Percentiles rank a stretch among this genome's conserved stretches.
phyloP scores from a whole-genome alignment of 768 basidiomycete genomes.

The Tylopilus balloui region DNA sequence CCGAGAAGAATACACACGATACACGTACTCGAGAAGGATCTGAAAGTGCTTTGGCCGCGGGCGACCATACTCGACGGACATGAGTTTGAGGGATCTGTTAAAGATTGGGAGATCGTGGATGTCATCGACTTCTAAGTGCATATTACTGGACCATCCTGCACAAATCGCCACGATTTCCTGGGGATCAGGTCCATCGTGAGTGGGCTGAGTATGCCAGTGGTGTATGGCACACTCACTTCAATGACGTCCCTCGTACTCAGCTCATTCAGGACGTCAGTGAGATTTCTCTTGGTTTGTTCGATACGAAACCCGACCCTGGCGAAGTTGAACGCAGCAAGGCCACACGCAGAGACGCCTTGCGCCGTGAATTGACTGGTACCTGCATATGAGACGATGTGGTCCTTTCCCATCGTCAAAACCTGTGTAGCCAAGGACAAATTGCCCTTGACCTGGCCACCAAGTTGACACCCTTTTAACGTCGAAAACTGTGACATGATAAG shows the following conservation, averaged over 20 bases:
- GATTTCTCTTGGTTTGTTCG: constrained; percentile 6
- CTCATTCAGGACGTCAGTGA: constrained; percentile 17
- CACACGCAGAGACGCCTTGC: constrained; percentile 49
- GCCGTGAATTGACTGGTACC: constrained; percentile 58
- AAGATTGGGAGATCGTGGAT: constrained; percentile 49
- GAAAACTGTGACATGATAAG: constrained; percentile 4
- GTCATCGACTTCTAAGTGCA: constrained; percentile 56
- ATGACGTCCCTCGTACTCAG: constrained; percentile 22
- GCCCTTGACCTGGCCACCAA: not conserved
- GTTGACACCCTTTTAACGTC: not conserved
- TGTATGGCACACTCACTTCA: constrained; percentile 19
- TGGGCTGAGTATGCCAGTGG: not conserved
- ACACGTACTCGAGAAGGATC: constrained; percentile 24
- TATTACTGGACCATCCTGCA: constrained; percentile 46
- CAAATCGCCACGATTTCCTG: constrained; percentile 60
- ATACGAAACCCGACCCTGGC: constrained; percentile 45
- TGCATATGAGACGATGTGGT: constrained; percentile 41
- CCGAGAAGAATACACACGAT: not conserved
- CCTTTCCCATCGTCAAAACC: constrained; percentile 26
- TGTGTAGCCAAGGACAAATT: constrained; percentile 6
- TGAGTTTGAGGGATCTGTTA: constrained; percentile 34
- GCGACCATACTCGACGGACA: constrained; percentile 34
- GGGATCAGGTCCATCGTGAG: not conserved
- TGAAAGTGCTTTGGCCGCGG: constrained; percentile 39
- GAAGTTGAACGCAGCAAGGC: constrained; percentile 64